Evolutionary conservation across 768 basidiomycete genomes (phyloP), one percentile per base, ranked within the genome.

Genomic region (Tylopilus subfusipes): DNA sequence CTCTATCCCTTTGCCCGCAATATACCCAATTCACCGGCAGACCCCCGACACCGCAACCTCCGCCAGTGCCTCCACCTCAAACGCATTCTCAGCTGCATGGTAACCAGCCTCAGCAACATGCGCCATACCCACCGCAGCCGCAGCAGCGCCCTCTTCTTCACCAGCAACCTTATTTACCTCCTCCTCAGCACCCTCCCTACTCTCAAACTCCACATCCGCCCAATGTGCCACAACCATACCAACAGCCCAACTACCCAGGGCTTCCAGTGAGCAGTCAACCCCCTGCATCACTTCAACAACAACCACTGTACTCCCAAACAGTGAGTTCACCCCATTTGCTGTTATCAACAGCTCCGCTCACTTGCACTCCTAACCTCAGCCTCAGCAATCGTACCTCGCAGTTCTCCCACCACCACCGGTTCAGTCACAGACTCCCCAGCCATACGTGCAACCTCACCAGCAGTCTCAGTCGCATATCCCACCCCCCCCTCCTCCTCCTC

Each of bases 401-500:
- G 56, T 60, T 22, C 64, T 67, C 25, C 60, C 65, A 2, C 61
- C 58, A n/a, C 64, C 53, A 18, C 27, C 36, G 2, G 22, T 54
- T 38, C 63, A 53, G 19, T 31, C 53, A 12, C 65, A 56, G 47
- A 56, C 55, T 9, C 59, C 57, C 11, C 53, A 56, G 14, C 50
- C 55, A 29, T 25, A 54, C 47, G 21, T 48, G 2, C 48, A 60
- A 56, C 53, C 52, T 50, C 64, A 53, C 50, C 38, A 19, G 38
- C 70, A 64, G 0, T 44, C 59, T 5, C 62, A 61, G 31, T 57
- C 63, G 25, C 48, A 60, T 49, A 54, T 69, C 42, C 50, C 60
- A 19, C 64, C 64, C 0, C 62, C 61, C 0, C 58, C 62, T 1
- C n/a, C n/a, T n/a, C n/a, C n/a, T n/a, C n/a, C n/a, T n/a, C n/a